phyloP scores from a whole-genome alignment of 345 rosid species.

The Capsella bursapastoris region DNA sequence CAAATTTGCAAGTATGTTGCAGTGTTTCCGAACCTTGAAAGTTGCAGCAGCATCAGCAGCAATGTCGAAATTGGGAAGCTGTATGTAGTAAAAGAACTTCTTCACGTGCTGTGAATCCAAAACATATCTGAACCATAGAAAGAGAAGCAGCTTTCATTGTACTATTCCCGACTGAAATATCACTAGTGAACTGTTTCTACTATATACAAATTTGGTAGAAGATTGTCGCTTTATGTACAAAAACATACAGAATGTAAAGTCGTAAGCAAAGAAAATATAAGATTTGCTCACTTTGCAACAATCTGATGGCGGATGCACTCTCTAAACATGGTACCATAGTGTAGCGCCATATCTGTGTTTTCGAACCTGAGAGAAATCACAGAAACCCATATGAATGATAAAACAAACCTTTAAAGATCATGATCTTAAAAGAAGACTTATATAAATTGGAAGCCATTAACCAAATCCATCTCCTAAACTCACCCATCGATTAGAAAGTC shows the following conservation, averaged over 20 bases:
- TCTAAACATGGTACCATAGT: conserved; percentile 96
- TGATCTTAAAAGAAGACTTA: conserved; percentile 4
- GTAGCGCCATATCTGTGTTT: conserved; percentile 88
- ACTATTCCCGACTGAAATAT: neutral
- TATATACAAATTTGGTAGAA: neutral
- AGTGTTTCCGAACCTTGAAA: conserved; percentile 64
- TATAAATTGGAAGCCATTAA: neutral
- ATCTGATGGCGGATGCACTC: conserved; percentile 98
- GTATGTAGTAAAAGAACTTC: conserved; percentile 84
- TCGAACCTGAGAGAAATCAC: conserved; percentile 62
- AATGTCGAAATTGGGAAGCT: conserved; percentile 91
- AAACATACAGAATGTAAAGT: neutral
- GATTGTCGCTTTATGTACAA: neutral
- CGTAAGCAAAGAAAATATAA: neutral
- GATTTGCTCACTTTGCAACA: conserved; percentile 76
- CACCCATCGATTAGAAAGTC: conserved; percentile 82
- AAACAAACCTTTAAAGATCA: neutral
- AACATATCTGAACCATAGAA: conserved; percentile 64
- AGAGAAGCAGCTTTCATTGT: conserved; percentile 7
- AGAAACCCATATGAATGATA: conserved; percentile 22
- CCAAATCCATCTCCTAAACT: conserved; percentile 30
- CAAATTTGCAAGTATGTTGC: neutral
- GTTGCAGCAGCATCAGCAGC: conserved; percentile 99
- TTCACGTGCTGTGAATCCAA: conserved; percentile 77
- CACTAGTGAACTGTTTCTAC: conserved; percentile 1